Conservation (phyloP, 306 rosid genomes). For the Morella rubra region DNA sequence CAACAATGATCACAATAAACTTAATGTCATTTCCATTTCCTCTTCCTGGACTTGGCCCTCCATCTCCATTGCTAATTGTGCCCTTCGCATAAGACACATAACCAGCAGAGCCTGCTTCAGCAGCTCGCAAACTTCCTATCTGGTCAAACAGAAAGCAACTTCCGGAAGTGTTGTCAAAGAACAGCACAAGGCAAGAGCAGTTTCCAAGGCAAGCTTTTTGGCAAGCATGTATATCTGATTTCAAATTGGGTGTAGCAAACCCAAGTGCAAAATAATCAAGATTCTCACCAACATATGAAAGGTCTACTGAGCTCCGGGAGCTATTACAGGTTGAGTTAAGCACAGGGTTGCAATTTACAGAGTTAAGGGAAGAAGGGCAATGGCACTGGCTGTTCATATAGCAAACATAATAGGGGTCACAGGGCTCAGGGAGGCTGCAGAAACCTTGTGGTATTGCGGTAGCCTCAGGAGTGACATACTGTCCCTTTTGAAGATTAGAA, state of each 20-base stretch:
- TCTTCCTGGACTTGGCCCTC: background rate
- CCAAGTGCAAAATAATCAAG: conserved; percentile 34
- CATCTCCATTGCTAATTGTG: background rate
- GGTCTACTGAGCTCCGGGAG: conserved; percentile 23
- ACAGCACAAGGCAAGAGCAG: conserved; percentile 41
- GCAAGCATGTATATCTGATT: conserved; percentile 26
- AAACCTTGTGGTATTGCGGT: conserved; percentile 27
- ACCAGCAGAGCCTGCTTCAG: conserved; percentile 14
- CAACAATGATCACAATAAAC: conserved; percentile 15
- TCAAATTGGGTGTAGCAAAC: conserved; percentile 26
- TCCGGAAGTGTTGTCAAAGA: conserved; percentile 28
- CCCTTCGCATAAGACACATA: conserved; percentile 29
- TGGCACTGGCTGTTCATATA: conserved; percentile 31
- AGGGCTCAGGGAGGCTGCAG: conserved; percentile 39
- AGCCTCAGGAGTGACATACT: conserved; percentile 13
- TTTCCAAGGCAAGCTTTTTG: conserved; percentile 28
- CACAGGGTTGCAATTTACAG: conserved; percentile 23
- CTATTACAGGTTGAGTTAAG: conserved; percentile 25
- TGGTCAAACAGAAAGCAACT: conserved; percentile 35
- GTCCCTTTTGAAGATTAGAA: conserved; percentile 26
- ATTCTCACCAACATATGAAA: conserved; percentile 30
- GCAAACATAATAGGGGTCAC: conserved; percentile 37
- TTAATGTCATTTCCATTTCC: conserved; percentile 12
- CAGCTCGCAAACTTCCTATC: conserved; percentile 32
- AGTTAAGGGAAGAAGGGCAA: conserved; percentile 28